Evolutionary conservation across 805 yeast species (phyloP), one percentile per base, ranked within the genome.

Genomic region (Yarrowia divulgata): DNA sequence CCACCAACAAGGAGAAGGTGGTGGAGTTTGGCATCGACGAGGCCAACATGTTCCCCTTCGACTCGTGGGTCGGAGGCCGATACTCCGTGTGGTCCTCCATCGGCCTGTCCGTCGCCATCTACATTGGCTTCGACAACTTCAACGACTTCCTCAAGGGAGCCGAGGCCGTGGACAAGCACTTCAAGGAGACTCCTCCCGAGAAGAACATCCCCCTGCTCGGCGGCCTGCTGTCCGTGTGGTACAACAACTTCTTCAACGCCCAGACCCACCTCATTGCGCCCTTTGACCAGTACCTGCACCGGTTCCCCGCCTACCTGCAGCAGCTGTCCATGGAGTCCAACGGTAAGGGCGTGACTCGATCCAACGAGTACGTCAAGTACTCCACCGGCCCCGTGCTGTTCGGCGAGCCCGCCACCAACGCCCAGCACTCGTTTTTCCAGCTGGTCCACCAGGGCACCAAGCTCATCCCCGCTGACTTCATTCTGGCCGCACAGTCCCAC

Each of bases 21-120:
- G 85, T 89, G 76, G 90, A 91, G 83, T 95, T 95, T 77, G 99
- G 99, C 78, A 95, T 95, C 75, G 98, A 95, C 84, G 88, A 97
- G 79, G 90, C 88, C 80, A 95, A 95, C 85, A 95, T 95, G 99
- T 95, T 95, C 81, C 98, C 97, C 73, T 95, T 95, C 77, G 97
- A 93, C 81, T 89, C 84, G 83, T 95, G 99, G 99, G 99, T 95
- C 73, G 99, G 99, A 78, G 99, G 99, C 79, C 90, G 99, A 82
- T 95, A 95, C 88, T 95, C 99, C n/a, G 99, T 95, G 72, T 95
- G 99, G 99, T 91, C 97, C 52, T 96, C 99, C 72, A 95, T 95
- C 80, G 99, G 99, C 72, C 87, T 95, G 75, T 91, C 97, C 37
- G 94, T 95, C 72, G 97, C 97, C 75, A 82, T 95, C 75, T 95